Percentiles rank a stretch among this genome's conserved stretches.
phyloP scores from a whole-genome alignment of 139 green algal species.

The Chlamydomonas schloesseri region DNA sequence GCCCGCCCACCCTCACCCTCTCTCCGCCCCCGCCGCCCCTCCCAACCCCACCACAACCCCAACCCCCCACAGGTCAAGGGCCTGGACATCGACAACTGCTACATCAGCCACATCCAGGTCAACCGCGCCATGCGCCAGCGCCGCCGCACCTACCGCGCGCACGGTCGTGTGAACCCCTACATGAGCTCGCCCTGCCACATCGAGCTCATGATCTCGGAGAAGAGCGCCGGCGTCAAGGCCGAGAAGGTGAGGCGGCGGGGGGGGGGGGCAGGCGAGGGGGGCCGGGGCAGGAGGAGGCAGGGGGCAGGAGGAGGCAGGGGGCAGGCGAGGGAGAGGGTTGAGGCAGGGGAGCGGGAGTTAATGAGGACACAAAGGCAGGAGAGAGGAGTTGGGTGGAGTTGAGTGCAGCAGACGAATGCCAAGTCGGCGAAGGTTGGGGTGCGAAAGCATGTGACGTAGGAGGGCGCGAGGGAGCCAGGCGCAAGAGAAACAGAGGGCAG shows the following conservation, averaged over 20 bases:
- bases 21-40: not conserved
- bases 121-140: conserved; percentile 96
- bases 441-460: too few species aligned
- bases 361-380: too few species aligned
- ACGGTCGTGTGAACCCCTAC: conserved; percentile 99
- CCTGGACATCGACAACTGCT: conserved; percentile 93
- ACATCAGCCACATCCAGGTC: conserved; percentile 97
- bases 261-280: too few species aligned
- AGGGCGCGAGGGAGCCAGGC: too few species aligned
- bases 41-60: not conserved
- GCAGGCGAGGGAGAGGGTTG: not conserved
- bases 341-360: not conserved
- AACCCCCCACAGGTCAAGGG: conserved; percentile 89
- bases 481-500: too few species aligned
- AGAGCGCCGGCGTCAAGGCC: conserved; percentile 77
- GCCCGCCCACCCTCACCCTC: too few species aligned
- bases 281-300: not conserved
- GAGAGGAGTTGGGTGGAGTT: too few species aligned
- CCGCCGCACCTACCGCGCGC: conserved; percentile 97
- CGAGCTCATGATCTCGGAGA: conserved; percentile 96
- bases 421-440: too few species aligned
- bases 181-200: conserved; percentile 98
- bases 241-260: conserved; percentile 62
- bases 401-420: too few species aligned
- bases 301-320: not conserved